Base-by-base conservation (phyloP, 2,329 filamentous ascomycete species). In the Hymenoscyphus infarciens region DNA sequence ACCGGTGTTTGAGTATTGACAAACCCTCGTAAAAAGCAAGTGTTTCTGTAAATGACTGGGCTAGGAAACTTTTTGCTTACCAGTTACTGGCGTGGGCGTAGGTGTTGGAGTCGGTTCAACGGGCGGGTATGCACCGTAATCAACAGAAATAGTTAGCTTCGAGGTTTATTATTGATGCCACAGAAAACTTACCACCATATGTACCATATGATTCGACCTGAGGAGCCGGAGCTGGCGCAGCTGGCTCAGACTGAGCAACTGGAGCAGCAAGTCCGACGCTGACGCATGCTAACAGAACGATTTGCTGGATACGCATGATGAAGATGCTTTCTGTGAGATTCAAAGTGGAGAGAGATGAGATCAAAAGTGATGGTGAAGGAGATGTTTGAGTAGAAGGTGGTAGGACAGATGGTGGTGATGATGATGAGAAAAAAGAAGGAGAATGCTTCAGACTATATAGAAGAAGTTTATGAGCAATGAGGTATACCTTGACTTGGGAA, bases 221-320 rank as follows among this genome's bases (percentile, higher is more conserved):
- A 25, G 57, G 42, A 49, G 54, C 33, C n/a, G 49, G 52, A 19
- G 33, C 27, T 25, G 60, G 62, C n/a, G 49, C 39, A 19, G 33
- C 27, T 25, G 60, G 62, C 25, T 63, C 29, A 33, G 65, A 60
- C 27, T 60, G 27, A 16, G 58, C 42, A 54, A 61, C 62, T 56
- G 67, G 67, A n/a, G 63, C 58, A 58, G 65, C 67, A 45, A 59
- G 52, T 27, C 64, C 66, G 38, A 57, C 19, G 31, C 61, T 61
- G 39, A 63, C 61, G 42, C 60, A 61, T 49, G 57, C 63, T n/a
- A 70, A 45, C 35, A 69, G 5, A 35, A 63, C 33, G 52, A 68
- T 33, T 45, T 65, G 56, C 57, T 59, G 29, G 39, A 62, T 33
- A 60, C 59, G 63, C 64, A 67, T 68, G 33, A 15, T 63, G 58